These are phyloP conservation scores for Sporothrix brasiliensis DNA, from an alignment of 2,329 filamentous ascomycete genomes.

Conservation along the genomic window DNA sequence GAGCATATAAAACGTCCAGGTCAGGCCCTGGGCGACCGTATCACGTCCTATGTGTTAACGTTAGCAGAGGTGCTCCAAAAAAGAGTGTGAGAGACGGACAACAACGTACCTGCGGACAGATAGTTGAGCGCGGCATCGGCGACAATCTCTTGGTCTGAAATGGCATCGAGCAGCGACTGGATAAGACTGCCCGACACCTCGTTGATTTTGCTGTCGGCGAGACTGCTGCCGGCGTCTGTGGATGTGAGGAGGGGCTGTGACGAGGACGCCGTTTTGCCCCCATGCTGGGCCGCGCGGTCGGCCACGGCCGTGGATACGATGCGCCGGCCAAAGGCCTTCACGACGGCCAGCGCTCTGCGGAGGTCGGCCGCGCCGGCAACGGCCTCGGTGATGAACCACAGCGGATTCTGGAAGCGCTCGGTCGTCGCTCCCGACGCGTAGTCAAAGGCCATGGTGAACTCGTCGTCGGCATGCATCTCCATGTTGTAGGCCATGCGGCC, in stretches of 20 bases:
- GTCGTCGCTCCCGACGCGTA: conserved; percentile 63
- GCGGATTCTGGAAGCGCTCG: conserved; percentile 66
- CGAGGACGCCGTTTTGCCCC: background rate
- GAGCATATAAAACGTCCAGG: conserved; percentile 65
- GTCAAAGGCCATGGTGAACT: conserved; percentile 64
- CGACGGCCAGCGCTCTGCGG: conserved; percentile 45
- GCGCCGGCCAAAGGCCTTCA: conserved; percentile 58
- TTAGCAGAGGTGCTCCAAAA: conserved; percentile 11
- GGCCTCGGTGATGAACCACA: conserved; percentile 63
- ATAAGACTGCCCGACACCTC: conserved; percentile 60
- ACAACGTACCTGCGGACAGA: conserved; percentile 56
- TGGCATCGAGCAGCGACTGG: conserved; percentile 60
- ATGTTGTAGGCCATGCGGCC: conserved; percentile 71
- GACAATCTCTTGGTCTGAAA: conserved; percentile 58
- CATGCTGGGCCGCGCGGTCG: conserved; percentile 41
- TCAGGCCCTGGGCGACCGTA: conserved; percentile 66
- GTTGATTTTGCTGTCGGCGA: conserved; percentile 40
- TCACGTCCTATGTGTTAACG: conserved; percentile 52
- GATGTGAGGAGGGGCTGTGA: background rate
- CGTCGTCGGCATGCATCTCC: conserved; percentile 65
- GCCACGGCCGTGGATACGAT: conserved; percentile 60
- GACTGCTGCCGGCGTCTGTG: background rate
- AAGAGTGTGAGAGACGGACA: background rate
- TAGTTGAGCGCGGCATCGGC: conserved; percentile 68
- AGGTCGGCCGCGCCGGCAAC: conserved; percentile 53